Evolutionary conservation across 2,329 filamentous ascomycete genomes (phyloP).

Genomic region (Apiospora pterosperma): DNA sequence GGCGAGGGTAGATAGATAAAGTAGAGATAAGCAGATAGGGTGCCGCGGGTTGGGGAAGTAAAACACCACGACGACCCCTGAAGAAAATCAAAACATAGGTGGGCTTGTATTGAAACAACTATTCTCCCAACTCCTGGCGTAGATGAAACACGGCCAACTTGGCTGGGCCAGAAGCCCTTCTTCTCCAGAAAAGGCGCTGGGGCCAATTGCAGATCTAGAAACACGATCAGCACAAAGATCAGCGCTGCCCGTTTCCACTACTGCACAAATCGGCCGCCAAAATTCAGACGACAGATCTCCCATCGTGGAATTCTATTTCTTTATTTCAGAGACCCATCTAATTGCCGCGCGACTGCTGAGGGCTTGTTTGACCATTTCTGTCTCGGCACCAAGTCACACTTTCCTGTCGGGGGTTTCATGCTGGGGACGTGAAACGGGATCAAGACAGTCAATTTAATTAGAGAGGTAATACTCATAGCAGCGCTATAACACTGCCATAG

Average conservation of each 20-base stretch:
- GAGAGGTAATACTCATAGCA: no score
- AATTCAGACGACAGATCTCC: not conserved
- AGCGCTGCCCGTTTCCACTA: not conserved
- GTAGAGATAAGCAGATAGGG: no score
- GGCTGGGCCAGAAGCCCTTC: not conserved
- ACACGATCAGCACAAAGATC: not conserved
- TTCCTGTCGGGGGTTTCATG: not conserved
- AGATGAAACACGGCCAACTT: not conserved
- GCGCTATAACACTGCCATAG: no score
- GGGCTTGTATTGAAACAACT: not conserved
- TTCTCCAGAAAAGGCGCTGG: not conserved
- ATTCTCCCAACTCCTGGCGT: not conserved
- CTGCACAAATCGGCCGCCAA: not conserved
- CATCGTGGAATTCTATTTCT: not conserved
- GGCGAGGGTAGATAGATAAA: not conserved
- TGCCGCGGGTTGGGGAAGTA: no score
- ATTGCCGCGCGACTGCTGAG: not conserved
- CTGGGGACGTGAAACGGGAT: no score
- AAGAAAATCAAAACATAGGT: not conserved
- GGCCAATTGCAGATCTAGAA: conserved; percentile 1
- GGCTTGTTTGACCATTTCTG: no score
- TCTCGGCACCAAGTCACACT: no score
- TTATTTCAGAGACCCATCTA: not conserved
- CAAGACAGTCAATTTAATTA: no score
- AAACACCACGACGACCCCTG: not conserved